Base-by-base conservation (phyloP, 176 grass and related monocot genomes). In the Triticum turgidum region DNA sequence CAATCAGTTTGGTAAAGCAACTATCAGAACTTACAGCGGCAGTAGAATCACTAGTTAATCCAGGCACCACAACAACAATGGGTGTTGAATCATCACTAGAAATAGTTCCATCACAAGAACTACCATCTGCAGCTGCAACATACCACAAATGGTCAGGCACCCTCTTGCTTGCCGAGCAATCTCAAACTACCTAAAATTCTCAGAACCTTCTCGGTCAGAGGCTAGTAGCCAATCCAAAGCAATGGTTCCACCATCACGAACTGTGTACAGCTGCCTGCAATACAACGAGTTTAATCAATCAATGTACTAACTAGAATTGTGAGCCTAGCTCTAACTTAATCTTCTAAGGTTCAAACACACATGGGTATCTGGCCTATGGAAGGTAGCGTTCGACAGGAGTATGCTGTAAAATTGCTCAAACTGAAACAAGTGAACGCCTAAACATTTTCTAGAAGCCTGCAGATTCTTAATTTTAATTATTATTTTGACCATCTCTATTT, bases 211-310 rank as follows among this genome's bases (percentile, higher is more conserved):
- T 73, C 77, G 72, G 56, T 95, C 89, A 89, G 93, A 92, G 44
- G 75, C 84, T 67, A 94, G 80, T 84, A 98, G 81, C 93, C 96
- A 98, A 90, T 95, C 96, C 86, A 98, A 95, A 87, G 96, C 96
- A 73, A 98, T 91, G 61, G 91, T 98, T 78, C 96, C 96, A 86
- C 93, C 96, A 77, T 98, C 89, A 82, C 35, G 79, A 70, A 86
- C 88, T 35, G 79, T 95, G 88, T 92, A 98, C 56, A 98, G 79
- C 79, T 98, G 91, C 86, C 96, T 98, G 88, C 69, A 88, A 70
- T 25, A 82, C 42, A 61, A 22, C 86, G 45, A 61, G 42, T 74
- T 78, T 5, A 63, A 78, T 41, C 32, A 78, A 21, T 65, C 32
- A 78, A 21, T 65, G 33, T 70, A 70, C 9, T 62, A 42, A 41